phyloP scores from a whole-genome alignment of 2,329 filamentous ascomycete genomes.

The Talaromyces sp. region DNA sequence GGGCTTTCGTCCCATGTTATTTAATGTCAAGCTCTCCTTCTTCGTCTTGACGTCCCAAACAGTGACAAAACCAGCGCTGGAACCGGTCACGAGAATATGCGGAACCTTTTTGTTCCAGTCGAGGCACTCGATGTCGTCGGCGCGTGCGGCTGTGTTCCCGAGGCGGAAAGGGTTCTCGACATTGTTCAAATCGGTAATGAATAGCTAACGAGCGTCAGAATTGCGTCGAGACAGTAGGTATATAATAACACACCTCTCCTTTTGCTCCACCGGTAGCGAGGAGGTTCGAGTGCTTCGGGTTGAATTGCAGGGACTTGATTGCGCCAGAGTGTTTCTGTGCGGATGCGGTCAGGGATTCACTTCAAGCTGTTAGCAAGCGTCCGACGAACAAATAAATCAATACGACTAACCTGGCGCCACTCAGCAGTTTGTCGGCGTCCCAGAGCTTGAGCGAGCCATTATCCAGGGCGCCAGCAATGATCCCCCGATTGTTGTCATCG shows the following conservation, averaged over 20 bases:
- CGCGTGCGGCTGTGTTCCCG: constrained; percentile 79
- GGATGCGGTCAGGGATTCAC: constrained; percentile 76
- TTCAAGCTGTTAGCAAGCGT: constrained; percentile 16
- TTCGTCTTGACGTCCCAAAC: constrained; percentile 98
- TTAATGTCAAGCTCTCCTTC: constrained; percentile 92
- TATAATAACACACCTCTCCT: constrained; percentile 58
- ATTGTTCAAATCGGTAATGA: constrained; percentile 91
- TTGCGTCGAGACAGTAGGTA: background rate
- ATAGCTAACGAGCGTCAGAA: constrained; percentile 49
- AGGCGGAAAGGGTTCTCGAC: constrained; percentile 81
- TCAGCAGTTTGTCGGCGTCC: constrained; percentile 70
- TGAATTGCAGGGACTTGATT: constrained; percentile 95
- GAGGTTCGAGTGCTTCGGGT: constrained; percentile 83
- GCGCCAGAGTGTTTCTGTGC: constrained; percentile 86
- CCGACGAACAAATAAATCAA: background rate
- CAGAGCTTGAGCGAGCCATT: constrained; percentile 90
- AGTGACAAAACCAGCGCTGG: constrained; percentile 88
- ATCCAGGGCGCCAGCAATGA: constrained; percentile 92
- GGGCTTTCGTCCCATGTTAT: constrained; percentile 80
- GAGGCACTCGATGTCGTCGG: constrained; percentile 91
- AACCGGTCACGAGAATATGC: constrained; percentile 92
- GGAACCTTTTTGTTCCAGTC: constrained; percentile 99
- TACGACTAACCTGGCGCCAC: constrained; percentile 43
- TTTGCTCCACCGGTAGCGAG: constrained; percentile 89
- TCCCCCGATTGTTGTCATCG: constrained; percentile 71